Evolutionary conservation across 306 rosid genomes (phyloP).

Genomic region (Myrica gale): DNA sequence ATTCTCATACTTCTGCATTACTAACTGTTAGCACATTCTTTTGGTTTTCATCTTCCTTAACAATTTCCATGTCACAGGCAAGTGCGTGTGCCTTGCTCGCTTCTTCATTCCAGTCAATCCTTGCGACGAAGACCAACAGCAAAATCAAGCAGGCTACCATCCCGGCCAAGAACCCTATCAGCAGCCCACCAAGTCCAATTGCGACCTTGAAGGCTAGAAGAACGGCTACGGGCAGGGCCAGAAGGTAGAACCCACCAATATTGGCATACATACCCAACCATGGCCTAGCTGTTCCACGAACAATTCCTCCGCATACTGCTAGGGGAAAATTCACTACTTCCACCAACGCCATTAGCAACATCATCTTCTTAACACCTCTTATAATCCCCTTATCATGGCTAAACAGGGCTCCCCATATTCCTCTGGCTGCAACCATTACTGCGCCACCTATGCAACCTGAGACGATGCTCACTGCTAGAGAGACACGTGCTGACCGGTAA

Average conservation of each 20-base stretch:
- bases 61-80: slow-evolving; percentile 19
- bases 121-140: slow-evolving; percentile 42
- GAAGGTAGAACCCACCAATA: slow-evolving; percentile 70
- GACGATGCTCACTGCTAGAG: slow-evolving; percentile 42
- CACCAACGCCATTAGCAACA: slow-evolving; percentile 71
- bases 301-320: slow-evolving; percentile 77
- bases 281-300: slow-evolving; percentile 74
- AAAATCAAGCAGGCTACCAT: slow-evolving; percentile 41
- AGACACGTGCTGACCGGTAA: slow-evolving; percentile 47
- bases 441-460: slow-evolving; percentile 55
- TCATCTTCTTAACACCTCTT: slow-evolving; percentile 62
- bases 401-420: slow-evolving; percentile 73
- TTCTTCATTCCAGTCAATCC: slow-evolving; percentile 66
- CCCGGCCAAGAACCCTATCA: slow-evolving; percentile 62
- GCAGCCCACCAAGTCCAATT: slow-evolving; percentile 63
- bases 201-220: slow-evolving; percentile 61
- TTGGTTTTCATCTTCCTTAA: slow-evolving; percentile 23
- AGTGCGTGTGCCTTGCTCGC: slow-evolving; percentile 56
- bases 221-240: slow-evolving; percentile 70
- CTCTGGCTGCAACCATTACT: slow-evolving; percentile 66
- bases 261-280: slow-evolving; percentile 73
- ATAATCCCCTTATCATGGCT: slow-evolving; percentile 50
- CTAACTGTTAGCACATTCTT: slow-evolving; percentile 13
- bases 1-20: slow-evolving; percentile 18
- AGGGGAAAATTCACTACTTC: slow-evolving; percentile 80